These are phyloP conservation scores for Claviceps sorghi DNA, from an alignment of 2,329 filamentous ascomycete genomes.

Conservation along the genomic window DNA sequence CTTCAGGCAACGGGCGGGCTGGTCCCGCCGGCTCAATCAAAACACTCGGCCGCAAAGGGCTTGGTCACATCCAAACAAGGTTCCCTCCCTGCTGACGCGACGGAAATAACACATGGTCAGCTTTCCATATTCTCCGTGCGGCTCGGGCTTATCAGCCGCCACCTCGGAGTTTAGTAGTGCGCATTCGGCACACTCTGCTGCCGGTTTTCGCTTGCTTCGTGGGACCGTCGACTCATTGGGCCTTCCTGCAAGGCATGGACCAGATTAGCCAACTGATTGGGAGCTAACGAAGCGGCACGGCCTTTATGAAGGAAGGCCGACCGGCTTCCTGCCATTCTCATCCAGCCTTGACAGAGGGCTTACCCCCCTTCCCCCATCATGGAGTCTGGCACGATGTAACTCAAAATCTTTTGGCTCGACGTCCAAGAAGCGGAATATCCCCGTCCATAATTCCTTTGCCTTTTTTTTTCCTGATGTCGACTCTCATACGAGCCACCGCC, in stretches of 20 bases:
- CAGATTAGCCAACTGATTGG: too few relatives aligned
- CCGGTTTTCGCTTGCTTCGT: too few relatives aligned
- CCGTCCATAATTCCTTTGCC: background rate
- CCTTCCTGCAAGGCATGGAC: background rate
- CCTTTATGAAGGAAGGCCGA: background rate
- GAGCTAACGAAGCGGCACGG: background rate
- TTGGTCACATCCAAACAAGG: too few relatives aligned
- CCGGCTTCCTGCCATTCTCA: background rate
- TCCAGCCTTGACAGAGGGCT: background rate
- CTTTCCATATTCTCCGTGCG: too few relatives aligned
- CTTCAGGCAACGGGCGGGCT: too few relatives aligned
- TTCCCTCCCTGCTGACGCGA: too few relatives aligned
- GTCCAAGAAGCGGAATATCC: background rate
- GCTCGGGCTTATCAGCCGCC: too few relatives aligned
- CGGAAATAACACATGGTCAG: too few relatives aligned
- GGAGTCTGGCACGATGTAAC: background rate
- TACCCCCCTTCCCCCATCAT: background rate
- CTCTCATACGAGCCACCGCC: background rate
- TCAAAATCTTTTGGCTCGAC: background rate
- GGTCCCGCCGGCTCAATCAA: too few relatives aligned
- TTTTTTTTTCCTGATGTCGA: background rate
- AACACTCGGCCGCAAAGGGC: too few relatives aligned
- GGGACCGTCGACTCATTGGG: background rate
- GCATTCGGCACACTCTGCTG: too few relatives aligned
- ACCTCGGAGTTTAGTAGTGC: too few relatives aligned